Base-by-base conservation (phyloP, 2,329 filamentous ascomycete species). In the Colletotrichum australisinense region DNA sequence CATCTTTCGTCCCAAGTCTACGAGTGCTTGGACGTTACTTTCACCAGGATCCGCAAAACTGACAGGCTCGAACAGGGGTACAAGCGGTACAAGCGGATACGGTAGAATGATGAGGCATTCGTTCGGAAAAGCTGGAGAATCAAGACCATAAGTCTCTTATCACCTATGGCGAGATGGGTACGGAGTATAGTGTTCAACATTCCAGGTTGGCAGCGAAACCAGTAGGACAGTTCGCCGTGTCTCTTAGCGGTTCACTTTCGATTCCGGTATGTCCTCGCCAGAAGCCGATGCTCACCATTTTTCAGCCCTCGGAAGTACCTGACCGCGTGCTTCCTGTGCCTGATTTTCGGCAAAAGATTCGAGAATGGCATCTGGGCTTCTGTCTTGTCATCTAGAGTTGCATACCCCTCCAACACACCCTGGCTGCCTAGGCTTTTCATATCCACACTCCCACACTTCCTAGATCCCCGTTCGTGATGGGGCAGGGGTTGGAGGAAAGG, bases 341-440 rank as follows among this genome's bases (percentile, higher is more conserved):
- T 63, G 68, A n/a, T 28, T 69, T 67, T 74, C 72, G 63, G 72
- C 72, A 74, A 42, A 26, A 58, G n/a, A 67, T 49, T 49, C 42
- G 42, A 49, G 42, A 49, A 60, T 58, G 68, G 57, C 69, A 72
- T 72, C 57, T 58, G 32, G 28, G 28, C 30, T 42, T 68, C 24
- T 26, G 62, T 63, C 67, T 42, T 60, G 32, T 59, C 63, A 67
- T 69, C 71, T 58, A 42, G 30, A 68, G 68, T 63, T 67, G 63
- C 67, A 52, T 58, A 63, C 68, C 68, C 72, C 63, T 74, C 68
- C 68, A 65, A 65, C 32, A 32, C 53, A 73, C 68, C 72, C 69
- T 63, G 58, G 65, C 28, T 63, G 57, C 63, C 63, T 28, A 74
- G 63, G 49, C 68, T 32, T 65, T 49, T 24, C 60, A 70, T 62